These are phyloP conservation scores for Penicillium daleae DNA, from an alignment of 495 filamentous ascomycete genomes.

Conservation along the genomic window DNA sequence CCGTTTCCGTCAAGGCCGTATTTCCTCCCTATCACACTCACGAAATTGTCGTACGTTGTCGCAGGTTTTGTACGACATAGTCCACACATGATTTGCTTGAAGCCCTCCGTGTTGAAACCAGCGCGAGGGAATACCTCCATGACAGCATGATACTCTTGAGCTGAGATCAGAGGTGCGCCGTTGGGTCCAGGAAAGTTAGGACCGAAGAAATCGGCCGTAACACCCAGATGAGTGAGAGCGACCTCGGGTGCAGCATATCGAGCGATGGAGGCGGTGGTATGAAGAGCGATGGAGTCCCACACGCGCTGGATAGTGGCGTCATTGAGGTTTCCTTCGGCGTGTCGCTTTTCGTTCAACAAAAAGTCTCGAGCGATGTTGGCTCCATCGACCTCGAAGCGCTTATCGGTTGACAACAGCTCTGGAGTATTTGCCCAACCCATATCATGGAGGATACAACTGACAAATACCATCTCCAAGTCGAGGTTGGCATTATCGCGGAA, in stretches of 20 bases:
- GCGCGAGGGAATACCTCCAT: constrained; percentile 39
- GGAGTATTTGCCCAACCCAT: constrained; percentile 50
- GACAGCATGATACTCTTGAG: constrained; percentile 39
- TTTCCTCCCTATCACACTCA: constrained; percentile 9
- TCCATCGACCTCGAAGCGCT: constrained; percentile 61
- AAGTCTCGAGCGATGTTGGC: constrained; percentile 53
- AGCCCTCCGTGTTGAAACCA: constrained; percentile 33
- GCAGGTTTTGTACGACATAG: constrained; percentile 51
- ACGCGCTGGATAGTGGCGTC: constrained; percentile 45
- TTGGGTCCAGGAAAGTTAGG: constrained; percentile 20
- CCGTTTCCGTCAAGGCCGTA: background rate
- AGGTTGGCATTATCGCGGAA: background rate
- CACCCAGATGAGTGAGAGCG: constrained; percentile 39
- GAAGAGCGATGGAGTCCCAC: constrained; percentile 61
- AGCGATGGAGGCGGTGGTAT: constrained; percentile 46
- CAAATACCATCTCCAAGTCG: background rate
- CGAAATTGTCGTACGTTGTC: constrained; percentile 55
- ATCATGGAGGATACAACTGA: constrained; percentile 46
- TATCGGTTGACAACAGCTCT: constrained; percentile 43
- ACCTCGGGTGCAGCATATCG: constrained; percentile 53
- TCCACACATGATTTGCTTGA: constrained; percentile 44
- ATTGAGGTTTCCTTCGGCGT: constrained; percentile 35
- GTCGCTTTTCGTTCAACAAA: constrained; percentile 25
- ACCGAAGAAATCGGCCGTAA: constrained; percentile 53
- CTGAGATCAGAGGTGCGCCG: constrained; percentile 28